Conservation (phyloP, 139 green algal species). For the Microglena sp. region DNA sequence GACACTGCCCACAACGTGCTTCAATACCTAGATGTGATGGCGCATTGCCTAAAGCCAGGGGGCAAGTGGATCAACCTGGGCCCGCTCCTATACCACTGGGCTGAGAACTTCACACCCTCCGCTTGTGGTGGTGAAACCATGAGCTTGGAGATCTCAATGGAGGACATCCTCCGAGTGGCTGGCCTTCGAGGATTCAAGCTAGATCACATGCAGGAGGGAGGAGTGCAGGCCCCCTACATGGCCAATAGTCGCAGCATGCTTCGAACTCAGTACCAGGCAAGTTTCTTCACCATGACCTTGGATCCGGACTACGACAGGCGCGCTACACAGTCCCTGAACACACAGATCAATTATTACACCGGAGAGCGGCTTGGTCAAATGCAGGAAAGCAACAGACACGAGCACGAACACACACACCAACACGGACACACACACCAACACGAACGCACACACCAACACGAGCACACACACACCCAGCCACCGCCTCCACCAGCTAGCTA, state of each 20-base stretch:
- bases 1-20: slow-evolving; percentile 98
- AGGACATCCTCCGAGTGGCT: slow-evolving; percentile 50
- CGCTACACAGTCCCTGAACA: no score
- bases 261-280: slow-evolving; percentile 41
- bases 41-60: slow-evolving; percentile 35
- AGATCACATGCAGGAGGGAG: no score
- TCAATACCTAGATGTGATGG: slow-evolving; percentile 76
- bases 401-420: no score
- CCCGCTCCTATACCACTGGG: slow-evolving; percentile 94
- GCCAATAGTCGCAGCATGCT: slow-evolving; percentile 40
- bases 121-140: slow-evolving; percentile 13
- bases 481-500: no score
- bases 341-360: no score
- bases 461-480: no score
- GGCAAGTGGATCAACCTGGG: slow-evolving; percentile 88
- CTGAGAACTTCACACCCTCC: slow-evolving; percentile 25
- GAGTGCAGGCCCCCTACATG: slow-evolving; percentile 45
- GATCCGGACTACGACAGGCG: no score
- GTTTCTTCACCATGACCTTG: slow-evolving; percentile 34
- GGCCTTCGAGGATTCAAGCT: slow-evolving; percentile 34
- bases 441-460: no score
- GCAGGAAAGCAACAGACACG: no score
- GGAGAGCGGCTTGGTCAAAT: no score
- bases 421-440: no score
- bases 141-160: slow-evolving; percentile 67